These are phyloP conservation scores for Fusarium musae DNA, from an alignment of 2,329 filamentous ascomycete genomes.

Conservation along the genomic window DNA sequence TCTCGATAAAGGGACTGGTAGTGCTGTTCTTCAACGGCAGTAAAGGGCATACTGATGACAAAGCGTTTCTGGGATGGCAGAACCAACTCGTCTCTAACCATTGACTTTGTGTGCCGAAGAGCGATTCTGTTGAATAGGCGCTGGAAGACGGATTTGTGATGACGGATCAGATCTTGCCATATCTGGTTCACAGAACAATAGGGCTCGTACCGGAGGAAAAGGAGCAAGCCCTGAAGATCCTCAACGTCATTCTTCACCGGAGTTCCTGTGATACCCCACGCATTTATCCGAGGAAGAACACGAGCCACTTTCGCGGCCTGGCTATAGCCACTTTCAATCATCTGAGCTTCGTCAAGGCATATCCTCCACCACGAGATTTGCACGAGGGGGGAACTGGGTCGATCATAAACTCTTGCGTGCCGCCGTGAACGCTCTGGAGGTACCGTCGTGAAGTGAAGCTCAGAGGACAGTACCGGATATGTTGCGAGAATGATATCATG, in stretches of 20 bases:
- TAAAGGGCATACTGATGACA: constrained; percentile 90
- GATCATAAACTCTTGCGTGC: constrained; percentile 72
- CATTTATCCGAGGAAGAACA: constrained; percentile 82
- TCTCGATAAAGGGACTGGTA: constrained; percentile 80
- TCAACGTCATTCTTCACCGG: constrained; percentile 82
- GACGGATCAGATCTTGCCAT: constrained; percentile 74
- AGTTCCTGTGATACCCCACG: constrained; percentile 91
- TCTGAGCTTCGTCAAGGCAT: constrained; percentile 83
- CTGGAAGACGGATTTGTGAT: constrained; percentile 72
- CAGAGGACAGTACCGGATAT: constrained; percentile 77
- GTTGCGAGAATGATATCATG: constrained; percentile 73
- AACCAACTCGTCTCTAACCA: constrained; percentile 79
- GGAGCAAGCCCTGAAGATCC: constrained; percentile 82
- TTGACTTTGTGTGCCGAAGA: constrained; percentile 86
- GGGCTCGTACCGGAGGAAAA: constrained; percentile 83
- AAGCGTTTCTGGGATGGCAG: constrained; percentile 87
- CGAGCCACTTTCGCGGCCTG: constrained; percentile 84
- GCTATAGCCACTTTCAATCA: constrained; percentile 90
- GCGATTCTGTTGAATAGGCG: constrained; percentile 77
- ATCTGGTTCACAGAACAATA: constrained; percentile 72
- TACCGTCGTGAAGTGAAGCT: constrained; percentile 80
- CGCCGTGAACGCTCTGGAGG: constrained; percentile 76
- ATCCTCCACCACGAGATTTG: constrained; percentile 90
- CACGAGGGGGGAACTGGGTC: constrained; percentile 79
- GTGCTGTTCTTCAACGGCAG: constrained; percentile 88